phyloP scores from a whole-genome alignment of 176 grass and related monocot species.

The Juncus effusus region DNA sequence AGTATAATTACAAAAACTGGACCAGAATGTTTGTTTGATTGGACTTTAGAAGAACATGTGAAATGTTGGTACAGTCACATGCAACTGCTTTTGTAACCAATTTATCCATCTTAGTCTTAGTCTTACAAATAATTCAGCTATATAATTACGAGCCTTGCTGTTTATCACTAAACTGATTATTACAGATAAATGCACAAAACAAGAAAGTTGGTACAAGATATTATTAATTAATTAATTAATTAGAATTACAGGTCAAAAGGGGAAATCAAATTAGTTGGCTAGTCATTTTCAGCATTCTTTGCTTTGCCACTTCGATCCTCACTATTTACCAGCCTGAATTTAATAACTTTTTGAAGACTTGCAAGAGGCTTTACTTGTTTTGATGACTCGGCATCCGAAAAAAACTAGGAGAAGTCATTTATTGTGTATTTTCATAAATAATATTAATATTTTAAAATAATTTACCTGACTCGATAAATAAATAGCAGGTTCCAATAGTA shows the following conservation, averaged over 20 bases:
- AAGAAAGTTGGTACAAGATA: background rate
- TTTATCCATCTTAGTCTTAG: background rate
- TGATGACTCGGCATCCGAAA: slow-evolving; percentile 36
- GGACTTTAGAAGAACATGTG: slow-evolving; percentile 8
- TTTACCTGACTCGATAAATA: slow-evolving; percentile 70
- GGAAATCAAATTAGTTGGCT: background rate
- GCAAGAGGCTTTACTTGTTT: slow-evolving; percentile 72
- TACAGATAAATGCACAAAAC: background rate
- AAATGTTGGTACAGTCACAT: slow-evolving; percentile 16
- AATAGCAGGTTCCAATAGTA: slow-evolving; percentile 68
- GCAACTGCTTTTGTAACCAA: background rate
- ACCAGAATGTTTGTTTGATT: slow-evolving; percentile 14
- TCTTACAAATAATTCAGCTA: too few relatives aligned
- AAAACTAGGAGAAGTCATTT: slow-evolving; percentile 4
- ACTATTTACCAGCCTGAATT: slow-evolving; percentile 33
- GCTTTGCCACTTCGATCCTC: slow-evolving; percentile 17
- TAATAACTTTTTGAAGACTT: slow-evolving; percentile 65
- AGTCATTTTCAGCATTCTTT: background rate
- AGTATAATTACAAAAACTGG: too few relatives aligned
- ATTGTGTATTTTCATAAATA: background rate
- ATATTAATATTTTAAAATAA: slow-evolving; percentile 9
- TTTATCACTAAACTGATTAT: too few relatives aligned
- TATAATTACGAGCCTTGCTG: too few relatives aligned
- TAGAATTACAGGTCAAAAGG: background rate
- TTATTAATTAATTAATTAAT: background rate